A percentile compares a stretch with the other conserved stretches of the same genome.
Conservation (phyloP, 306 rosid species). For the Carpinus fangiana region DNA sequence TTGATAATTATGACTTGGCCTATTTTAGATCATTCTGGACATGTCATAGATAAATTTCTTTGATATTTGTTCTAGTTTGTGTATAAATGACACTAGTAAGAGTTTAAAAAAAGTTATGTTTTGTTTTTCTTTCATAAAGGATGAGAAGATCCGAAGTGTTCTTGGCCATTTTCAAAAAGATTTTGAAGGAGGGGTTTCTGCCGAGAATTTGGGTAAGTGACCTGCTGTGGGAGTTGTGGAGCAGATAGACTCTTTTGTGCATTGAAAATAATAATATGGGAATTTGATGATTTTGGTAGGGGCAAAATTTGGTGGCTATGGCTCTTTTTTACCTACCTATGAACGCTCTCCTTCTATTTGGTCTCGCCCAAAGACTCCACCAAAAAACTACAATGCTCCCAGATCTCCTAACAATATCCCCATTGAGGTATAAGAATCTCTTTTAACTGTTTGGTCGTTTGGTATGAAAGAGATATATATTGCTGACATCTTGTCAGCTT, state of each 20-base stretch:
- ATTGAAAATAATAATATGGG: constrained; percentile 36
- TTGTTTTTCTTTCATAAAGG: constrained; percentile 34
- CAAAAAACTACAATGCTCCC: constrained; percentile 46
- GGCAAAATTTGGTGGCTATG: constrained; percentile 70
- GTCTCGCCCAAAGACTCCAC: constrained; percentile 50
- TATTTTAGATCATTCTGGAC: constrained; percentile 1
- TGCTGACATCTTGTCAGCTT: constrained; percentile 32
- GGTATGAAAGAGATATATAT: constrained; percentile 33
- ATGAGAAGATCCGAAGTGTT: constrained; percentile 57
- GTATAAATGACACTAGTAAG: constrained; percentile 23
- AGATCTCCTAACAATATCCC: constrained; percentile 42
- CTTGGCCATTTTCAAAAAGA: constrained; percentile 80
- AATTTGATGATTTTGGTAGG: constrained; percentile 51
- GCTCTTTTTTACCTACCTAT: constrained; percentile 69
- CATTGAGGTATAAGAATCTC: constrained; percentile 49
- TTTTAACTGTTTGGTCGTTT: constrained; percentile 13
- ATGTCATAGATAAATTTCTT: not conserved
- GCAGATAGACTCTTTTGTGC: constrained; percentile 30
- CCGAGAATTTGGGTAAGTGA: constrained; percentile 73
- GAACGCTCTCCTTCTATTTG: constrained; percentile 39
- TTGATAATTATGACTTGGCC: not conserved
- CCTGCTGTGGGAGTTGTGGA: constrained; percentile 25
- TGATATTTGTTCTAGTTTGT: not conserved
- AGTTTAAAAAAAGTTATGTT: not conserved
- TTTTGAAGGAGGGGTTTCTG: constrained; percentile 66